Conservation (phyloP, 352 stramenopile species). For the Aphanomyces astaci region DNA sequence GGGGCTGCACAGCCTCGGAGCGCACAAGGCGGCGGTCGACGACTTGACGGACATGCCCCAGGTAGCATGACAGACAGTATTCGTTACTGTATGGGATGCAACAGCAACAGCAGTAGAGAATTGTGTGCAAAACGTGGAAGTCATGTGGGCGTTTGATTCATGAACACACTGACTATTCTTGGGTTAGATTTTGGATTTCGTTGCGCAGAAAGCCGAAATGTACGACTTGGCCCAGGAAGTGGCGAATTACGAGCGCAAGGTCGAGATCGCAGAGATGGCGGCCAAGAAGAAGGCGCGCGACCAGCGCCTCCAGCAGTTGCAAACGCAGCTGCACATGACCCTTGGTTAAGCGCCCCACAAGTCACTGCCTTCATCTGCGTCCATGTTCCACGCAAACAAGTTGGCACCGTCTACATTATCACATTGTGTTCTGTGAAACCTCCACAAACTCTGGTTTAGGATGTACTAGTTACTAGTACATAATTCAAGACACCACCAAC, state of each 20-base stretch:
- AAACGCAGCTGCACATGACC: background rate
- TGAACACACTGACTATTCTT: too few species aligned
- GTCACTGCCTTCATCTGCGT: slow-evolving; percentile 67
- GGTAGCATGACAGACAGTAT: too few species aligned
- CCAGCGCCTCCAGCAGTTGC: background rate
- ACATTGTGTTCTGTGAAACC: slow-evolving; percentile 9
- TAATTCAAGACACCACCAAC: too few species aligned
- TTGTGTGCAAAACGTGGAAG: too few species aligned
- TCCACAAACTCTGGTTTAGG: too few species aligned
- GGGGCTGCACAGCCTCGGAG: slow-evolving; percentile 47
- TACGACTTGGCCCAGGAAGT: slow-evolving; percentile 82
- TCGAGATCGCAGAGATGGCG: slow-evolving; percentile 87
- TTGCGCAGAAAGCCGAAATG: slow-evolving; percentile 83
- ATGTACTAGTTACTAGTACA: too few species aligned
- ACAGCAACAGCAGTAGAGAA: too few species aligned
- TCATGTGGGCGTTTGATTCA: too few species aligned
- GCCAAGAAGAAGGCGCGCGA: slow-evolving; percentile 35
- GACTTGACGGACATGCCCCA: slow-evolving; percentile 80
- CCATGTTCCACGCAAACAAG: slow-evolving; percentile 81
- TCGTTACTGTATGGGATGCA: too few species aligned
- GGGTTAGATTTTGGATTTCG: slow-evolving; percentile 82
- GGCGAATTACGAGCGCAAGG: slow-evolving; percentile 89
- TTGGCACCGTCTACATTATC: slow-evolving; percentile 51
- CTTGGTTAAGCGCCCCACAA: slow-evolving; percentile 16
- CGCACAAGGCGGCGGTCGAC: slow-evolving; percentile 49